Conservation (phyloP, 208 protist genomes). For the Leishmania amazonensis region DNA sequence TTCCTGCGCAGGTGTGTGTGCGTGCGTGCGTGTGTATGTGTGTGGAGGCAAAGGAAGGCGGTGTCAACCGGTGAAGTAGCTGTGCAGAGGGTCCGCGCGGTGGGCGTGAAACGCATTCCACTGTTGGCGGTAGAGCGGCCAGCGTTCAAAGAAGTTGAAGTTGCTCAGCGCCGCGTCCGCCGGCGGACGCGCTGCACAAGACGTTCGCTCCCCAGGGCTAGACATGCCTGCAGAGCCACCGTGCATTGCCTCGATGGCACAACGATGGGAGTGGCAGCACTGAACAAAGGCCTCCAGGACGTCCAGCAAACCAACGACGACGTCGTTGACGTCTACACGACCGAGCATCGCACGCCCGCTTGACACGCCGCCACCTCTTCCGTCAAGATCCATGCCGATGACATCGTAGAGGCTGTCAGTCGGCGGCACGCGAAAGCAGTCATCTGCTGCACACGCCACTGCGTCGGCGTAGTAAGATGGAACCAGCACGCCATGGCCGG, state of each 20-base stretch:
- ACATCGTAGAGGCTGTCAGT: background rate
- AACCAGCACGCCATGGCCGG: slow-evolving; percentile 46
- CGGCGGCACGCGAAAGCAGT: background rate
- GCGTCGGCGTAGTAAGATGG: slow-evolving; percentile 29
- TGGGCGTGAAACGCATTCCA: slow-evolving; percentile 26
- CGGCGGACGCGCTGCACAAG: background rate
- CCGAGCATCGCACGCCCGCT: background rate
- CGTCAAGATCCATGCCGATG: background rate
- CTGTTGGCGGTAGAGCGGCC: slow-evolving; percentile 5
- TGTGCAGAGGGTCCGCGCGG: background rate
- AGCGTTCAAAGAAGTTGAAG: slow-evolving; percentile 28
- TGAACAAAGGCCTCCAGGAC: slow-evolving; percentile 25
- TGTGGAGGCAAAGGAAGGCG: background rate
- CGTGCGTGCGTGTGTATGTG: background rate
- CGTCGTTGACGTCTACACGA: background rate
- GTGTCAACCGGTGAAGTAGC: background rate
- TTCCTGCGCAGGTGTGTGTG: too few relatives aligned
- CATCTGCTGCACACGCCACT: slow-evolving; percentile 2
- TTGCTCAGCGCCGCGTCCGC: background rate
- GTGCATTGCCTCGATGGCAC: background rate
- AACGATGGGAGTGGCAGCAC: slow-evolving; percentile 10
- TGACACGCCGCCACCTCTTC: background rate
- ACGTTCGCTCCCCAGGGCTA: background rate
- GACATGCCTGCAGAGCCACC: background rate
- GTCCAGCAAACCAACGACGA: slow-evolving; percentile 4